Evolutionary conservation across 2,329 filamentous ascomycete species (phyloP), one percentile per base, ranked within the genome.

Genomic region (Raffaelea arxii): DNA sequence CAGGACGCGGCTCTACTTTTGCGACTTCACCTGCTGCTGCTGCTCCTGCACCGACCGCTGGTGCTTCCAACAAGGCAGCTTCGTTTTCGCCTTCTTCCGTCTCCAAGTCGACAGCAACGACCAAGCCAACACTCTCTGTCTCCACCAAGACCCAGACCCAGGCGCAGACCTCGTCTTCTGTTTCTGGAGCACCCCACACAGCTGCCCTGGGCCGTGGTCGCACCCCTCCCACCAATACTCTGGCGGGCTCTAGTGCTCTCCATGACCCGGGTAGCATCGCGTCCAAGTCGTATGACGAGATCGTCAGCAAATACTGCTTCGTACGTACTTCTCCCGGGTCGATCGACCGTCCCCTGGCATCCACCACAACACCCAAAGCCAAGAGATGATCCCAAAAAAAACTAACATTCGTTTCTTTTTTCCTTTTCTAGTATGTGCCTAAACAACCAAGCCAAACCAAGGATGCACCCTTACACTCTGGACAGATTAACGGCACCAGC

Each of bases 281-380:
- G 50, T 94, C 89, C 53, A 82, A 87, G 50, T 90, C 91, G 50
- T 97, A 98, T 65, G 87, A 94, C 68, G 92, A 98, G 68, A 78
- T 98, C 54, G 85, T 98, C 65, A 90, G 94, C 73, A 96, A 94
- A 73, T 98, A 95, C 75, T 98, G 92, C 77, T 98, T 97, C 80
- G 91, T 96, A 91, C 81, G 91, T 94, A 76, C 76, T 61, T 66
- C 65, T 54, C 35, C 41, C 25, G 62, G 62, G 44, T 49, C 51
- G 38, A 27, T 44, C 37, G 41, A 48, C 40, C 44, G 41, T 45
- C 39, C 54, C 52, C 53, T 53, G 32, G 19, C 23, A 46, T 46
- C 47, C 41, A 54, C 7, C 24, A 10, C 40, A 30, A 10, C 40
- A n/a, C 11, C 38, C 4, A 18, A 18, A 38, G 21, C 46, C 45